Percentiles rank a stretch among this genome's conserved stretches.
Conservation (phyloP, 306 rosid genomes). For the Boehmeria nivea region DNA sequence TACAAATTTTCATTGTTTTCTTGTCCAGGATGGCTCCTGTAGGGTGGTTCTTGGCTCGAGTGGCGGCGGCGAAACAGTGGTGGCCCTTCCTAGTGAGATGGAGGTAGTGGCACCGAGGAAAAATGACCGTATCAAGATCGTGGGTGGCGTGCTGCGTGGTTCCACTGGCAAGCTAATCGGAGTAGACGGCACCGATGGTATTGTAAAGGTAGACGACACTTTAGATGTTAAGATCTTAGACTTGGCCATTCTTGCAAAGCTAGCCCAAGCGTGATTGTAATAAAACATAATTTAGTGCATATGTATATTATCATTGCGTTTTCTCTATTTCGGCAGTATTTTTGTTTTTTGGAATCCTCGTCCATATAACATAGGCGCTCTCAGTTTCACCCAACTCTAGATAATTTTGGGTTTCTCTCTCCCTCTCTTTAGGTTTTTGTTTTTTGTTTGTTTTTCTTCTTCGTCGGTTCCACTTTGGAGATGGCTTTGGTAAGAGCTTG, state of each 20-base stretch:
- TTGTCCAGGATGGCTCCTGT: conserved; percentile 78
- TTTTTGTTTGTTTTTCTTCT: no score
- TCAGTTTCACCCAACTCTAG: no score
- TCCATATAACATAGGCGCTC: no score
- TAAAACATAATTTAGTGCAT: conserved; percentile 13
- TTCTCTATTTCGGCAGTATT: conserved; percentile 1
- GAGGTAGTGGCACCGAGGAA: conserved; percentile 81
- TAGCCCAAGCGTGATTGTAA: conserved; percentile 44
- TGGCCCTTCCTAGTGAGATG: conserved; percentile 60
- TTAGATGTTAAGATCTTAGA: conserved; percentile 92
- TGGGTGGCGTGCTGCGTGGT: conserved; percentile 85
- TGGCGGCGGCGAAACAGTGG: conserved; percentile 65
- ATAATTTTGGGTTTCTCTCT: no score
- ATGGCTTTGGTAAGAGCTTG: no score
- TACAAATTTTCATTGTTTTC: neutral
- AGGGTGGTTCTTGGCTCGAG: conserved; percentile 66
- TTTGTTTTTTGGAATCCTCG: neutral
- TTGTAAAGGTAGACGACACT: conserved; percentile 89
- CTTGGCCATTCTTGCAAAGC: conserved; percentile 73
- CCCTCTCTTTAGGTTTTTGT: no score
- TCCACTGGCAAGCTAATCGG: conserved; percentile 95
- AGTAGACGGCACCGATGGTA: conserved; percentile 95
- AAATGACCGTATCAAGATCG: conserved; percentile 74
- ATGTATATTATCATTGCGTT: conserved; percentile 10
- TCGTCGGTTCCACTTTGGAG: no score